Base-by-base conservation (phyloP, 306 rosid species). In the Ormosia emarginata region DNA sequence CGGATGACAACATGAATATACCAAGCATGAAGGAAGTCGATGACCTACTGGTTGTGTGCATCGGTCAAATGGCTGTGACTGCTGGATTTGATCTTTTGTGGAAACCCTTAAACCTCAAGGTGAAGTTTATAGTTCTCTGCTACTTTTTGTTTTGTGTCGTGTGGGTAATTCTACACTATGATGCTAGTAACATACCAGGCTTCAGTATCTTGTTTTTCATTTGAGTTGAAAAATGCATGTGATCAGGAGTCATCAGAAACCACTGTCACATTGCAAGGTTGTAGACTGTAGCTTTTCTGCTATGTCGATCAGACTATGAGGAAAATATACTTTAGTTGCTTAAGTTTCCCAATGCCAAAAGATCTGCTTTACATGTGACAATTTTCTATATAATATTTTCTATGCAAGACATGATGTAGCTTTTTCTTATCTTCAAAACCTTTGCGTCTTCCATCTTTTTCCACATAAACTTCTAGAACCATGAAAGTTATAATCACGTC, bases 11-110 rank as follows among this genome's bases (percentile, higher is more conserved):
- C 82, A 30, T 55, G 4, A 84, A 87, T 74, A 17, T 90, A 36
- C 97, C 95, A 1, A 85, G 91, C 30, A 85, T 89, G 74, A 78
- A 89, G 65, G 94, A 91, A 77, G 89, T 94, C 71, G 97, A 94
- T 88, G 97, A 93, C 77, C 85, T 93, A 41, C 74, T 94, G 67
- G 97, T 93, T 71, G 49, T 67, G 24, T 93, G 98, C 84, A 66
- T 93, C 2, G 98, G 95, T 67, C 98, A 94, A 74, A 91, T 94
- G 98, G 98, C 98, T 0, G 94, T 94, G 69, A 86, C 98, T 72
- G 97, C 97, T 15, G 97, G 97, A 78, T 89, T 81, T 57, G 98
- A 94, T 84, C 90, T 93, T 67, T 57, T 94, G 78, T 94, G 98
- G 98, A 90, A 94, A 78, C 86, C 93, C 13, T 77, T 93, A 75